Conservation (phyloP, 805 yeast genomes). For the Lipomyces japonicus region DNA sequence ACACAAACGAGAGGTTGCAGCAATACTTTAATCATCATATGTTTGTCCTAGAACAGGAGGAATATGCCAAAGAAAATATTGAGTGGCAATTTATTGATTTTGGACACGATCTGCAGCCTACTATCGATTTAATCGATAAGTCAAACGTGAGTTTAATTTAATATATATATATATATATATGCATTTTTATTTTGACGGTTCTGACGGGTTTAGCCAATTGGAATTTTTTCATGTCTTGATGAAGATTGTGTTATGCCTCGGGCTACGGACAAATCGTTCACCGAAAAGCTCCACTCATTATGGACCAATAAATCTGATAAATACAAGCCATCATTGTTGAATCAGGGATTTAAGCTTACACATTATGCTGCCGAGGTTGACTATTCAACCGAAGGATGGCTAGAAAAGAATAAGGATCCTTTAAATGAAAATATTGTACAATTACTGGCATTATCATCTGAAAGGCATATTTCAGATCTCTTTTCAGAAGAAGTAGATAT, state of each 20-base stretch:
- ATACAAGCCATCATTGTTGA: constrained; percentile 68
- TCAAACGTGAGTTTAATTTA: constrained; percentile 34
- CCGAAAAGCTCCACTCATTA: constrained; percentile 66
- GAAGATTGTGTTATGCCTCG: constrained; percentile 96
- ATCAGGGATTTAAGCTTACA: constrained; percentile 73
- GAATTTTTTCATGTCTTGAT: constrained; percentile 79
- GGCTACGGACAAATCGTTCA: constrained; percentile 76
- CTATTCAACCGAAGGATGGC: constrained; percentile 87
- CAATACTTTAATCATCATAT: constrained; percentile 96
- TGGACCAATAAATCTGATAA: constrained; percentile 56
- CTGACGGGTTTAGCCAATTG: constrained; percentile 49
- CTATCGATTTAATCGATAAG: constrained; percentile 86
- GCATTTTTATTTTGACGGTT: no score
- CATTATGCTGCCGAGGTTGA: constrained; percentile 98
- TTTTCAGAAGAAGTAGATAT: constrained; percentile 44
- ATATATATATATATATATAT: not conserved
- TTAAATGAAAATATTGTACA: constrained; percentile 68
- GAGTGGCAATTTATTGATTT: constrained; percentile 92
- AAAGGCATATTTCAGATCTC: constrained; percentile 53
- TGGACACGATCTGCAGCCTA: constrained; percentile 90
- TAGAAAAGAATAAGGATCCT: constrained; percentile 92
- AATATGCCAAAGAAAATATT: constrained; percentile 87
- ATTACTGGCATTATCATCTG: constrained; percentile 56
- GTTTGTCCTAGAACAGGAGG: constrained; percentile 95
- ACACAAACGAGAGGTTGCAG: constrained; percentile 90